Conservation (phyloP, 2,329 filamentous ascomycete genomes). For the Fusarium sp. region DNA sequence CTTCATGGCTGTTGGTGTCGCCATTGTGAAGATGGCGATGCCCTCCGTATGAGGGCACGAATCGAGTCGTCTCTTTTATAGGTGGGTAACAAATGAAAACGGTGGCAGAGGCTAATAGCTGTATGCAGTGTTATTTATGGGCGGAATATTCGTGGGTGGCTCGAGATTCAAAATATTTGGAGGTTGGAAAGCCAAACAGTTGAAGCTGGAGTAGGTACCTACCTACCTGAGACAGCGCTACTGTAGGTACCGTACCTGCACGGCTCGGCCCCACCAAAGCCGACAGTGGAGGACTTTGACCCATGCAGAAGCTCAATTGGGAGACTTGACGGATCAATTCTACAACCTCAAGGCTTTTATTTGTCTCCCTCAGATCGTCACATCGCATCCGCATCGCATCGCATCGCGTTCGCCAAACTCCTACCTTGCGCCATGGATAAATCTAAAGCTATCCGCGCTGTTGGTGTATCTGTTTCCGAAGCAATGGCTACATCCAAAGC, state of each 20-base stretch:
- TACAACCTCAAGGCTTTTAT: too few relatives aligned
- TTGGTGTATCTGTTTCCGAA: not conserved
- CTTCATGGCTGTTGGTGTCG: constrained; percentile 67
- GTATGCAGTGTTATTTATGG: not conserved
- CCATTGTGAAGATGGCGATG: constrained; percentile 55
- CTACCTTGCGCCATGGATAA: not conserved
- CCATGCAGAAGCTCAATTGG: not conserved
- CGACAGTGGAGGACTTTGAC: constrained; percentile 30
- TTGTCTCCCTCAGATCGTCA: too few relatives aligned
- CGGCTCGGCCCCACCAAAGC: constrained; percentile 43
- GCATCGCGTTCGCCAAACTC: not conserved
- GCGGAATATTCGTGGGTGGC: not conserved
- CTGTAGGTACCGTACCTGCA: constrained; percentile 18
- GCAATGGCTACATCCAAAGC: not conserved
- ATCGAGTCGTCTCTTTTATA: constrained; percentile 6
- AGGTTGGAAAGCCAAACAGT: constrained; percentile 25
- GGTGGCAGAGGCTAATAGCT: not conserved
- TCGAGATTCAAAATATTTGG: constrained; percentile 7
- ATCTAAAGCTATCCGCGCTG: not conserved
- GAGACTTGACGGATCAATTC: too few relatives aligned
- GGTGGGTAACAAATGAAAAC: not conserved
- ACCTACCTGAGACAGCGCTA: too few relatives aligned
- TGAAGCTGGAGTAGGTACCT: not conserved
- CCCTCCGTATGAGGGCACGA: constrained; percentile 33
- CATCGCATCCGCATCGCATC: too few relatives aligned